These are phyloP conservation scores for Diaporthe sp. DNA, from an alignment of 2,329 filamentous ascomycete species.

Conservation along the genomic window DNA sequence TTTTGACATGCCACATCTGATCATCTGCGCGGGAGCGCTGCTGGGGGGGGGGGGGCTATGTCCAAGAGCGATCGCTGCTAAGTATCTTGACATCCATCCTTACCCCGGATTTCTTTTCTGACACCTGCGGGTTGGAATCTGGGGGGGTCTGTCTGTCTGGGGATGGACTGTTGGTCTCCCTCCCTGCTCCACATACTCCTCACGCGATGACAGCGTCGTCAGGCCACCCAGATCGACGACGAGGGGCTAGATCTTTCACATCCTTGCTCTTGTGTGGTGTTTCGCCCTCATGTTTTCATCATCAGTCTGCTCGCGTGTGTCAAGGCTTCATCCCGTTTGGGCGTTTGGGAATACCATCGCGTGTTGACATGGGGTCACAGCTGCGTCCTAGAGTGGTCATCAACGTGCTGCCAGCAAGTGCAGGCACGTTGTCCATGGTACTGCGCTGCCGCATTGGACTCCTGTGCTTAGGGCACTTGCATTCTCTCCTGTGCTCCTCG, in stretches of 20 bases:
- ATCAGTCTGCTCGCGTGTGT: background rate
- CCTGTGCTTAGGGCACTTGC: background rate
- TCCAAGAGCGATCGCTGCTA: slow-evolving; percentile 2
- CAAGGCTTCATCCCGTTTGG: background rate
- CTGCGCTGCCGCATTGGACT: background rate
- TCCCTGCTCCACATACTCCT: slow-evolving; percentile 11
- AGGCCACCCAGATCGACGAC: slow-evolving; percentile 24
- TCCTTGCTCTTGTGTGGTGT: background rate
- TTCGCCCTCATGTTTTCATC: background rate
- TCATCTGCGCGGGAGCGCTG: slow-evolving; percentile 12
- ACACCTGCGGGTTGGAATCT: slow-evolving; percentile 15
- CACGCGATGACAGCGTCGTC: slow-evolving; percentile 30
- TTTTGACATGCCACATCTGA: background rate
- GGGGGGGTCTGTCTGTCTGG: slow-evolving; percentile 5
- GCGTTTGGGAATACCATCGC: background rate
- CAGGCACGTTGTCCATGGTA: background rate
- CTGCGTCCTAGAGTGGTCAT: background rate
- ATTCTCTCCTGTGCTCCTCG: background rate
- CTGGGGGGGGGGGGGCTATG: background rate
- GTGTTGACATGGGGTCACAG: background rate
- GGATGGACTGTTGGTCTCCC: background rate
- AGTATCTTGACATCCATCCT: slow-evolving; percentile 21
- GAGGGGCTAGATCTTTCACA: slow-evolving; percentile 22
- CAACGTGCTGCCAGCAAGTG: background rate
- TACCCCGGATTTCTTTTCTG: slow-evolving; percentile 27